Evolutionary conservation across 148 eudicot species (phyloP).

Genomic region (Rhododendron molle): DNA sequence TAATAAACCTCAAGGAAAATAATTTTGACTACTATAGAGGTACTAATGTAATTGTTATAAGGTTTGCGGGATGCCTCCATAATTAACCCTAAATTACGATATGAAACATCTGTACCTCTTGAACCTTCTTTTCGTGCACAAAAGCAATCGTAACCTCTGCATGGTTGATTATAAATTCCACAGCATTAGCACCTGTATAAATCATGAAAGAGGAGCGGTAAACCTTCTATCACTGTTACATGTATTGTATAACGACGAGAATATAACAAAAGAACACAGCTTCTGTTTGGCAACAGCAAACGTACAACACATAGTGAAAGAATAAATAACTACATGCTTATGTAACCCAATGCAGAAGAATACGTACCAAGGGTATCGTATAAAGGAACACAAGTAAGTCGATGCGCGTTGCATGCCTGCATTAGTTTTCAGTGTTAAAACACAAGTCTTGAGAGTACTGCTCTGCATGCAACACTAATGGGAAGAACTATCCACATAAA

Average conservation of each 20-base stretch:
- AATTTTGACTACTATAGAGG: not conserved
- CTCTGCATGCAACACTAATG: not conserved
- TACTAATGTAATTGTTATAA: not conserved
- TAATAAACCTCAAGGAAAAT: too few species aligned
- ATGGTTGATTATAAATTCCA: constrained; percentile 82
- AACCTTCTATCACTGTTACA: not conserved
- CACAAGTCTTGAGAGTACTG: not conserved
- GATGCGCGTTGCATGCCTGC: constrained; percentile 99
- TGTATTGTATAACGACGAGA: not conserved
- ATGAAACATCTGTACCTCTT: constrained; percentile 52
- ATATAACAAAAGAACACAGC: not conserved
- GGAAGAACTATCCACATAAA: not conserved
- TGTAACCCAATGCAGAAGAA: constrained; percentile 2
- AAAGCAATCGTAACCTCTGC: constrained; percentile 83
- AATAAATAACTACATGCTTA: not conserved
- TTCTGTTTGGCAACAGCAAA: not conserved
- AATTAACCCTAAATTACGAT: not conserved
- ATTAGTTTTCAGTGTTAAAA: constrained; percentile 16
- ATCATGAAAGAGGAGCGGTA: constrained; percentile 16
- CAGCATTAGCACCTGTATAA: constrained; percentile 83
- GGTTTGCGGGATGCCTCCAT: not conserved
- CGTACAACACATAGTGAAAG: not conserved
- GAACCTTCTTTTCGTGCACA: constrained; percentile 87
- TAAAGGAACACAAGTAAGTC: constrained; percentile 82
- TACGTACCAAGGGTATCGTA: constrained; percentile 86